A percentile compares a stretch with the other conserved stretches of the same genome.
phyloP scores from a whole-genome alignment of 148 eudicot species.

The Fagopyrum homotropicum region DNA sequence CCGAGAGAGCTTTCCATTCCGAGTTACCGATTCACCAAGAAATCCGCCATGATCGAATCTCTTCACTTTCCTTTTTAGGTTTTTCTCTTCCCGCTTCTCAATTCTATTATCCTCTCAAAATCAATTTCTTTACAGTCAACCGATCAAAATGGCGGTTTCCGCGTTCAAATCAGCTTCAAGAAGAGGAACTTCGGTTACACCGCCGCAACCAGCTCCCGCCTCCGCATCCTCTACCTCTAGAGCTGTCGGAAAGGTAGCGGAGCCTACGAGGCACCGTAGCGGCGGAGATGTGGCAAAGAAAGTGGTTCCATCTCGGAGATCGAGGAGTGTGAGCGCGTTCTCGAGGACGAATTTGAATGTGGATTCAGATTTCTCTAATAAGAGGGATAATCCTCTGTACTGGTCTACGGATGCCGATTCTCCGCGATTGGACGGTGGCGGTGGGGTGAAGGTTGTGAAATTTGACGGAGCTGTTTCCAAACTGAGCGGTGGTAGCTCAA shows the following conservation, averaged over 20 bases:
- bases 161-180: slow-evolving; percentile 55
- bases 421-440: slow-evolving; percentile 22
- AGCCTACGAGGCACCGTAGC: slow-evolving; percentile 3
- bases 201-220: slow-evolving; percentile 1
- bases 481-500: neutral
- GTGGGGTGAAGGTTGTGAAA: slow-evolving; percentile 13
- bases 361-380: slow-evolving; percentile 42
- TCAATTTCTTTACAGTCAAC: neutral
- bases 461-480: slow-evolving; percentile 13
- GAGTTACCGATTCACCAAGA: neutral
- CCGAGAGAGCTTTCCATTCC: neutral
- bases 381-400: slow-evolving; percentile 64
- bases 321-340: slow-evolving; percentile 50
- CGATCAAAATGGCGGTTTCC: slow-evolving; percentile 45
- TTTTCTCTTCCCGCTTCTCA: neutral
- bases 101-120: neutral
- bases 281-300: slow-evolving; percentile 22
- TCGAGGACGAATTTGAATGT: slow-evolving; percentile 31
- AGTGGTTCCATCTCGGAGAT: slow-evolving; percentile 26
- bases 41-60: slow-evolving; percentile 4
- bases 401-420: slow-evolving; percentile 34
- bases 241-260: slow-evolving; percentile 10
- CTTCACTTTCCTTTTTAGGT: slow-evolving; percentile 3
- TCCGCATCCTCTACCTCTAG: neutral
- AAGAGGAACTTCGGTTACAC: slow-evolving; percentile 23